These are phyloP conservation scores for Zymoseptoria tritici DNA, from an alignment of 2,329 filamentous ascomycete genomes.

Conservation along the genomic window DNA sequence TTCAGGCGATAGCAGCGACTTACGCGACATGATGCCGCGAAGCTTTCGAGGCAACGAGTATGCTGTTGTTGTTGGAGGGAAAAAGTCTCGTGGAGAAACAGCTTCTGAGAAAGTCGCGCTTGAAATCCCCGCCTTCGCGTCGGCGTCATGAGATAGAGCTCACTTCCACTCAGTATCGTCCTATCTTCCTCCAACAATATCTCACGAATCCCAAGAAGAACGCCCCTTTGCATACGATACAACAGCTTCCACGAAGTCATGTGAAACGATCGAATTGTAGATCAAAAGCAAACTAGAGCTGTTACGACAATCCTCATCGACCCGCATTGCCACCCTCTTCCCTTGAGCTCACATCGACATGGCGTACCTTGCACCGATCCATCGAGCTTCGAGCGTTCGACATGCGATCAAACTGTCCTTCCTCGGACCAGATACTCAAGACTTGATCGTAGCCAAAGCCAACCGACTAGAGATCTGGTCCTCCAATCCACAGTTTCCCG, in stretches of 20 bases:
- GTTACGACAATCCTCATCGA: not conserved
- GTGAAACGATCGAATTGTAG: not conserved
- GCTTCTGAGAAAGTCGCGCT: not conserved
- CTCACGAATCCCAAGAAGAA: not conserved
- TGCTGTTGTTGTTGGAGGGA: constrained; percentile 1
- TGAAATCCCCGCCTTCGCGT: not conserved
- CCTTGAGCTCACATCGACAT: constrained; percentile 43
- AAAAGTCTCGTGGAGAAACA: not conserved
- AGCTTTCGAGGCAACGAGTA: not conserved
- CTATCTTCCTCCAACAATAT: not conserved
- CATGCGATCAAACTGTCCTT: constrained; percentile 79
- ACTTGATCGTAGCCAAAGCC: constrained; percentile 76
- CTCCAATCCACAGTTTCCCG: constrained; percentile 38
- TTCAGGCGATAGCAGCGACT: constrained; percentile 10
- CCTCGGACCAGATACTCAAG: constrained; percentile 65
- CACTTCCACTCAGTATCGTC: not conserved
- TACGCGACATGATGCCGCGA: constrained; percentile 18
- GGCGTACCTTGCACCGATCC: constrained; percentile 92
- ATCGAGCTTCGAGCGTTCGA: constrained; percentile 82
- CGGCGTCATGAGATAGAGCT: not conserved
- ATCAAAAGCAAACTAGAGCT: not conserved
- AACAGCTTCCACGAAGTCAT: not conserved
- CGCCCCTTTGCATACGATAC: not conserved
- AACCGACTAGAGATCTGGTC: constrained; percentile 82
- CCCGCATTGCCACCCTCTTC: not conserved